Evolutionary conservation across 495 filamentous ascomycete species (phyloP).

Genomic region (Aspergillus avenaceus): DNA sequence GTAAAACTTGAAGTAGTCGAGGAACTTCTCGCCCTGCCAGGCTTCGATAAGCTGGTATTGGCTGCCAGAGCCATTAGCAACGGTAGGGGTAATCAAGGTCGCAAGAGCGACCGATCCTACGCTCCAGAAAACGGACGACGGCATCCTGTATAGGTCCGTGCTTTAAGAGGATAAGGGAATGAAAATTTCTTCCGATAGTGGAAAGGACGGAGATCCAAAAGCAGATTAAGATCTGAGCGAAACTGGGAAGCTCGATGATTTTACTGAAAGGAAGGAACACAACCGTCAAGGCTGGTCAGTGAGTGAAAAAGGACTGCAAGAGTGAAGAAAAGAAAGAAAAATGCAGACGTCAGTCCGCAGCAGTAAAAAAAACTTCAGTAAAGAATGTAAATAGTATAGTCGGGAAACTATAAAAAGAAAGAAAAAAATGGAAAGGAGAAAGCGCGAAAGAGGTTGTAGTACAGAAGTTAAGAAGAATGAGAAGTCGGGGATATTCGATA

Average conservation of each 20-base stretch:
- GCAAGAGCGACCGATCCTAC: conserved; percentile 18
- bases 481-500: neutral
- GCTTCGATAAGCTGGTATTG: conserved; percentile 40
- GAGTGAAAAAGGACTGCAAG: neutral
- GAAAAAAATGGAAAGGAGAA: conserved; percentile 9
- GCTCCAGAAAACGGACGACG: conserved; percentile 13
- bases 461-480: neutral
- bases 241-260: conserved; percentile 7
- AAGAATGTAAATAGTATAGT: conserved; percentile 15
- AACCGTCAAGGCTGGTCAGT: conserved; percentile 18
- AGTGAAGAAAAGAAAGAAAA: conserved; percentile 1
- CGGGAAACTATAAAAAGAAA: neutral
- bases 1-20: conserved; percentile 49
- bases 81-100: conserved; percentile 8
- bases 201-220: neutral
- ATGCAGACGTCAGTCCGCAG: conserved; percentile 20
- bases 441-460: neutral
- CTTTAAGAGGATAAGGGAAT: neutral
- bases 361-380: conserved; percentile 5
- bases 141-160: too few species aligned
- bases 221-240: neutral
- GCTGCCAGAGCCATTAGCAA: conserved; percentile 8
- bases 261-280: conserved; percentile 11
- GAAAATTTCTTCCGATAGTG: neutral
- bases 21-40: conserved; percentile 46